Base-by-base conservation (phyloP, 305 asterid genomes). In the Fraxinus dipetala region DNA sequence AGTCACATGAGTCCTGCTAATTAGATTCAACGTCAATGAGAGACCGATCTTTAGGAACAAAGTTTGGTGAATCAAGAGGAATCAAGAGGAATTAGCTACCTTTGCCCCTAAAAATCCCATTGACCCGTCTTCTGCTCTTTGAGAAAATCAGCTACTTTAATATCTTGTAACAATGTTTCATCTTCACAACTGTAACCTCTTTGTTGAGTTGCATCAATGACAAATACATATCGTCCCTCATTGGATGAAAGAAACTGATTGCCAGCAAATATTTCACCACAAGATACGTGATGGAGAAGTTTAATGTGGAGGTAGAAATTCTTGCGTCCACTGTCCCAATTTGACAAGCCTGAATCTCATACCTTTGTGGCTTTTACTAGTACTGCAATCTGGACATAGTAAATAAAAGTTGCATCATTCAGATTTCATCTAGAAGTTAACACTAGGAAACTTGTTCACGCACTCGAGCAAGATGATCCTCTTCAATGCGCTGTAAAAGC, bases 401-500 rank as follows among this genome's bases (percentile, higher is more conserved):
- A 63, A 63, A 63, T 63, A 65, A 30, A 69, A 35, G 76, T 43
- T 28, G 78, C 74, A 18, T 26, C 13, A 18, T 56, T n/a, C 56
- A 28, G 51, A 26, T 74, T 45, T 61, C 6, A 72, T 31, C 74
- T 74, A 35, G 26, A 28, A 14, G 40, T 28, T 67, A 30, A 61
- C 72, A 6, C 82, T 84, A 91, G 4, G 88, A 88, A 76, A 81
- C 91, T 31, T 79, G 79, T 28, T 86, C 91, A 63, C 84, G 89
- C 83, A 82, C 88, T 75, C 83, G 88, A 35, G 87, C 83, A 77
- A 90, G 91, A 83, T 80, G 89, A 80, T 93, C 96, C 85, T 95
- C 98, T 76, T 91, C 92, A 54, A 93, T 92, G 31, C 97, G 91
- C 77, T 90, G 93, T 88, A 92, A 84, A 48, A 95, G 75, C 77